These are phyloP conservation scores for Aspergillus sp. DNA, from an alignment of 2,329 filamentous ascomycete species.

Conservation along the genomic window DNA sequence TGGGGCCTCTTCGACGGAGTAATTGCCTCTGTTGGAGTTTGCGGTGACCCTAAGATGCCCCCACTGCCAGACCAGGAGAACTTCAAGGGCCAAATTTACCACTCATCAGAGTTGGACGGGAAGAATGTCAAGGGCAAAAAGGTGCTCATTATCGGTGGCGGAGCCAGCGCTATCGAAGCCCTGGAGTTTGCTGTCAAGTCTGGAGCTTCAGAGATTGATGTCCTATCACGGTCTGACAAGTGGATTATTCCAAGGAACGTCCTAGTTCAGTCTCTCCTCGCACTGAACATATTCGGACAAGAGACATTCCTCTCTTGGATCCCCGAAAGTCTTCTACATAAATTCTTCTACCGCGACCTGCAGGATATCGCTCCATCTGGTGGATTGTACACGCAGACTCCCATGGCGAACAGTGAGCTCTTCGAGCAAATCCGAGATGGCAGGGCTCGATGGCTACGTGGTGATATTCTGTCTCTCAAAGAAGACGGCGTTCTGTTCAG, in stretches of 20 bases:
- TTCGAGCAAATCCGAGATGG: constrained; percentile 75
- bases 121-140: constrained; percentile 75
- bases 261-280: constrained; percentile 72
- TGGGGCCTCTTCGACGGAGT: constrained; percentile 78
- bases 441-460: constrained; percentile 77
- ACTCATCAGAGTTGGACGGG: constrained; percentile 76
- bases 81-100: constrained; percentile 73
- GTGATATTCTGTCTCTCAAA: constrained; percentile 72
- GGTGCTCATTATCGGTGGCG: constrained; percentile 73
- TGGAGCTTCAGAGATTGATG: constrained; percentile 69
- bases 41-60: constrained; percentile 76
- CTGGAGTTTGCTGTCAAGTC: constrained; percentile 75
- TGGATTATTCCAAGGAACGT: constrained; percentile 87
- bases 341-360: constrained; percentile 83
- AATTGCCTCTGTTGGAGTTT: constrained; percentile 78
- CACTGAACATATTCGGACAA: constrained; percentile 77
- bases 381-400: constrained; percentile 81
- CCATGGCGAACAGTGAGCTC: constrained; percentile 84
- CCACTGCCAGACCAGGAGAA: constrained; percentile 70
- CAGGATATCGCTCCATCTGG: constrained; percentile 70
- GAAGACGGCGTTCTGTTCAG: constrained; percentile 72
- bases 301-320: constrained; percentile 78
- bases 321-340: constrained; percentile 73
- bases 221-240: constrained; percentile 78
- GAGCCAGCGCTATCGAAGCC: constrained; percentile 80